Base-by-base conservation (phyloP, 1,284 basidiomycete species). In the Neolentinus lepideus region DNA sequence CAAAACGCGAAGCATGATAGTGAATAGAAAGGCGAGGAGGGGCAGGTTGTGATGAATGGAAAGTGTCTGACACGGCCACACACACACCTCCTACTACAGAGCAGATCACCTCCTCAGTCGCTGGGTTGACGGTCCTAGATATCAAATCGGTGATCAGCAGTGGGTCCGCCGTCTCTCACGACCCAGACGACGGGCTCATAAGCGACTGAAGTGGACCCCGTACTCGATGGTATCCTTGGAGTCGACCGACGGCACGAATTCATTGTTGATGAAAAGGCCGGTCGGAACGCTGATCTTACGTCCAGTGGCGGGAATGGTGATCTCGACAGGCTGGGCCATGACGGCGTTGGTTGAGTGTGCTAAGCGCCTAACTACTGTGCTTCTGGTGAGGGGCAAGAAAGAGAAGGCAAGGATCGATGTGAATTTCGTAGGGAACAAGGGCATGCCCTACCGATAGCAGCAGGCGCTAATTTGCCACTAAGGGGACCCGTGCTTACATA, bases 211-310 rank as follows among this genome's bases (percentile, higher is more conserved):
- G 61, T 60, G 48, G 21, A 9, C 51, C 4, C 12, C 51, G n/a
- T 14, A 87, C 87, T 78, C 66, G 64, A 88, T 79, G 52, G 72
- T 68, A 55, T 86, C 83, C 22, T 73, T 67, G 31, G 80, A 83
- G 62, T 88, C 84, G 24, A 77, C 75, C 10, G 84, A 88, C 12
- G 79, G 67, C 27, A 92, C 88, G 62, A 92, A 94, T 66, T 91
- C 77, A 69, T 93, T 92, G 76, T 92, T 86, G 71, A 97, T 96
- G 77, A 95, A 96, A 45, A 96, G 80, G 31, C 92, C 92, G 2
- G 90, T 92, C 16, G 84, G 85, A 31, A 92, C 75, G 29, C 75
- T 74, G 56, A 92, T 72, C 63, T 74, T 73, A 66, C 79, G 82
- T 58, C 78, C 72, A 2, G 68, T 68, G 11, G 60, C 60, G 14